These are phyloP conservation scores for Centrapalus pauciflorus DNA, from an alignment of 129 eudicot species.

Conservation along the genomic window DNA sequence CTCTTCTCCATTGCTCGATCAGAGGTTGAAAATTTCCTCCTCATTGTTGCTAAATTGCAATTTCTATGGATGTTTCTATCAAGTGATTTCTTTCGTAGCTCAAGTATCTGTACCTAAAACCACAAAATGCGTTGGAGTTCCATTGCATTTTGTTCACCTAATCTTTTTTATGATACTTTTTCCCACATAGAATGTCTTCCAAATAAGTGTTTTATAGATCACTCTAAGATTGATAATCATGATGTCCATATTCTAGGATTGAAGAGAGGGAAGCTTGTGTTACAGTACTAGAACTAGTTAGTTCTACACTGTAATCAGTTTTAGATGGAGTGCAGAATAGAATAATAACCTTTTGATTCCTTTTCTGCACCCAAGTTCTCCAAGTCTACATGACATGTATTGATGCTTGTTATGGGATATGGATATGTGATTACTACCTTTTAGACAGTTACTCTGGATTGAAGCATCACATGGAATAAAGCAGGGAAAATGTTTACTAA, in stretches of 20 bases:
- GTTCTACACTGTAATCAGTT: no score
- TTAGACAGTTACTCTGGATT: not conserved
- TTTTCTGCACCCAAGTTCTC: no score
- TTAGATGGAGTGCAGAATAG: no score
- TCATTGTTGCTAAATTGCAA: not conserved
- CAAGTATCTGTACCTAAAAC: not conserved
- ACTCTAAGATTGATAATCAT: not conserved
- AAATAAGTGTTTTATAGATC: not conserved
- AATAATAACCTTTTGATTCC: no score
- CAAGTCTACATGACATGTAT: no score
- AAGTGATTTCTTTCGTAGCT: not conserved
- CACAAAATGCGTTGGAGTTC: not conserved
- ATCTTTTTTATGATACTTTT: not conserved
- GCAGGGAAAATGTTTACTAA: not conserved
- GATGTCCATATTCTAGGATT: not conserved
- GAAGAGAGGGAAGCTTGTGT: not conserved
- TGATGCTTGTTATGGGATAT: no score
- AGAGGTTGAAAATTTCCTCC: slow-evolving; percentile 56
- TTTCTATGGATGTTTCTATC: not conserved
- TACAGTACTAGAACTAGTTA: no score
- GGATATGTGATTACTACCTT: not conserved
- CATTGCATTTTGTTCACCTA: not conserved
- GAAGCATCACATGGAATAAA: not conserved
- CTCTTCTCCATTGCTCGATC: slow-evolving; percentile 77
- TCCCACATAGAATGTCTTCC: no score